Base-by-base conservation (phyloP, 345 rosid species). In the Balakata baccata region DNA sequence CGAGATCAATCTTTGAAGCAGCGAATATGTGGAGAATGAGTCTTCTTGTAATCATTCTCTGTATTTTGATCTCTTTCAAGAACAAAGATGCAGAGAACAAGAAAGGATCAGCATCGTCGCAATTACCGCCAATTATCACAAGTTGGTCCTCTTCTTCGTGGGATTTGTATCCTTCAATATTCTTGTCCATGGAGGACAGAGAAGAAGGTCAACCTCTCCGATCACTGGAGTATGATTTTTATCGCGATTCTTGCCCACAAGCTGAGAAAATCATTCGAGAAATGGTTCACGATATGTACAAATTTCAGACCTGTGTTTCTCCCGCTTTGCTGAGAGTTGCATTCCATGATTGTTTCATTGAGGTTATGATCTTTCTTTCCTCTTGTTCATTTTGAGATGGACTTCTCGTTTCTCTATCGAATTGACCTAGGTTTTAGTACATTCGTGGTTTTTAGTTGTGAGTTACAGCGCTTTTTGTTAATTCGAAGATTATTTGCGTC, bases 301-400 rank as follows among this genome's bases (percentile, higher is more conserved):
- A 69, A 17, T 50, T 45, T 62, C 77, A 49, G 14, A 57, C 84
- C n/a, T 80, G 75, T 8, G 72, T 89, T 0, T 87, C 88, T 75
- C 87, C 93, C 1, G 81, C 83, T 68, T 81, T 91, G 10, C 54
- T 89, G 14, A 86, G 93, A 64, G 87, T 91, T 43, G 77, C 59
- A 20, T 91, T 91, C 72, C 96, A 89, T 62, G 96, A 91, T 68
- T 90, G 93, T 85, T 87, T 89, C 75, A 61, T 89, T 73, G 81
- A 85, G 92, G 95, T 88, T 34, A 63, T 51, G 11, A 13, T 29
- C 34, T 5, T 77, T 45, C 58, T 60, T 58, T 74, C 39, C 22
- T 41, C 3, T 59, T 41, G 63, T 75, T 75, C 22, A 53, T 61
- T 51, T 59, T 47, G 38, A 5, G 1, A 6, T 41, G 75, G 37